Evolutionary conservation across 192 early-diverging fungal species (phyloP).

Genomic region (Coemansia sp.): DNA sequence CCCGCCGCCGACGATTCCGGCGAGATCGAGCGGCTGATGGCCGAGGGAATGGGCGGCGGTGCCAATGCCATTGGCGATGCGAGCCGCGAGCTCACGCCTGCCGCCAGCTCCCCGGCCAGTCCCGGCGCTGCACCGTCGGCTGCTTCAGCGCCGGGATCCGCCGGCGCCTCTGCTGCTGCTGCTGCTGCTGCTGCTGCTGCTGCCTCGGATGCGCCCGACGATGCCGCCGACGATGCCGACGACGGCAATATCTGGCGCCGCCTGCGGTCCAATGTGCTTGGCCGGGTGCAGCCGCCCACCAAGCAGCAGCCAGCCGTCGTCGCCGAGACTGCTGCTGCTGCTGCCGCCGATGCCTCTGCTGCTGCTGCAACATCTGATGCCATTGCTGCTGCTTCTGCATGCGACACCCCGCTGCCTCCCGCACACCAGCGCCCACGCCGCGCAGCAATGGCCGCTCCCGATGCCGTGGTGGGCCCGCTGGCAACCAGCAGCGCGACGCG

Average conservation of each 20-base stretch:
- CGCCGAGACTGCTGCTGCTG: background rate
- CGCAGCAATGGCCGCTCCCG: background rate
- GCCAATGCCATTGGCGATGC: conserved; percentile 1
- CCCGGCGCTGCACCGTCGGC: background rate
- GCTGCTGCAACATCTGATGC: conserved; percentile 19
- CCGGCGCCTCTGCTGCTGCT: too few species aligned
- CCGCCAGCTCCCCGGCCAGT: background rate
- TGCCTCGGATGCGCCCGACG: background rate
- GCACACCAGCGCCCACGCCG: background rate
- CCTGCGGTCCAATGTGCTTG: conserved; percentile 47
- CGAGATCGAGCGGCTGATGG: conserved; percentile 51
- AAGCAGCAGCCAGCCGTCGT: conserved; percentile 2
- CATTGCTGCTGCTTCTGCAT: conserved; percentile 1
- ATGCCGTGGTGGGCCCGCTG: conserved; percentile 10
- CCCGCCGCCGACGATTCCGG: conserved; percentile 37
- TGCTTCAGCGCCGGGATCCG: background rate
- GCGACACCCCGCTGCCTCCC: background rate
- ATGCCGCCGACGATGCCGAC: background rate
- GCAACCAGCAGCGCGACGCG: background rate
- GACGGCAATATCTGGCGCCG: conserved; percentile 44
- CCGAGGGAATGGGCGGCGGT: conserved; percentile 14
- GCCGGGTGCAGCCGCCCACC: conserved; percentile 20
- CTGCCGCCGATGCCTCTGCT: background rate
- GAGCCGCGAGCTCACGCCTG: conserved; percentile 5
- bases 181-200: conserved; percentile 1